These are phyloP conservation scores for Fusarium xyrophilum DNA, from an alignment of 2,329 filamentous ascomycete genomes.

Conservation along the genomic window DNA sequence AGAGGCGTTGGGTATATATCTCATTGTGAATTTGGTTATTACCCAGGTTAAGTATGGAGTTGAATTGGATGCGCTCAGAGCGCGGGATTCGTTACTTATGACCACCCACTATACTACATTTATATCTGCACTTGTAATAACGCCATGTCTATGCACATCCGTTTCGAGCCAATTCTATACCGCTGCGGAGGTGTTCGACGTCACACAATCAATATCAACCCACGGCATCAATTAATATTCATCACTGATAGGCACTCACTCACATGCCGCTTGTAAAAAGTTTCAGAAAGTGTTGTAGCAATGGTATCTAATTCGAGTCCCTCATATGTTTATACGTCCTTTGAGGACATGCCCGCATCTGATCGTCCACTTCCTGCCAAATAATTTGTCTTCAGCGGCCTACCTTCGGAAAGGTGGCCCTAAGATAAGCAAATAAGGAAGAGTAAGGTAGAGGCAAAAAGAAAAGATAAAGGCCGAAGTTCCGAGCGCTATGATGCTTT, in stretches of 20 bases:
- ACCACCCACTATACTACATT: not conserved
- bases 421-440: conserved; percentile 26
- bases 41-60: conserved; percentile 31
- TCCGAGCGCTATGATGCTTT: not conserved
- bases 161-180: not conserved
- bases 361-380: conserved; percentile 1
- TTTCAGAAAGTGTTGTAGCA: not conserved
- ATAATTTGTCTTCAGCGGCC: conserved; percentile 13
- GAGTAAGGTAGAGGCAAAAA: conserved; percentile 10
- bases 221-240: not conserved
- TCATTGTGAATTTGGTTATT: conserved; percentile 6
- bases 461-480: not conserved
- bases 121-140: not conserved
- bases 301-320: conserved; percentile 16
- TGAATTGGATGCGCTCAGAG: conserved; percentile 3
- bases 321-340: conserved; percentile 12
- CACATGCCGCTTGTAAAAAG: not conserved
- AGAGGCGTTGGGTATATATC: conserved; percentile 2
- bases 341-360: not conserved
- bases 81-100: not conserved
- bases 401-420: conserved; percentile 9
- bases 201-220: not conserved
- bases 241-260: not conserved
- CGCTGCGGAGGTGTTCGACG: not conserved
- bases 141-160: not conserved